These are phyloP conservation scores for Ogataea glucozyma DNA, from an alignment of 805 yeast genomes.

Conservation along the genomic window DNA sequence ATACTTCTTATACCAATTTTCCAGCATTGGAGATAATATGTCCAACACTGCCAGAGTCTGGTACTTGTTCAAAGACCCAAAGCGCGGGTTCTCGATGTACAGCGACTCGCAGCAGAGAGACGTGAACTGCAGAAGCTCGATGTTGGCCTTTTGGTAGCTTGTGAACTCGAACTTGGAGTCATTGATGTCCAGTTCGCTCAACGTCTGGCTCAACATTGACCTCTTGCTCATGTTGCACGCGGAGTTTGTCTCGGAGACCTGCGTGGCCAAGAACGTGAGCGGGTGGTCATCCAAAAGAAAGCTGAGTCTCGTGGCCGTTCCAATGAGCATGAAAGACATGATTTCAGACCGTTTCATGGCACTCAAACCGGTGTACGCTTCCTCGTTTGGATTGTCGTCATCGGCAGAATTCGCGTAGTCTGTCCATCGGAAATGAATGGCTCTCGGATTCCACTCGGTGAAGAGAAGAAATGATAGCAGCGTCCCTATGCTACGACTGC, in stretches of 20 bases:
- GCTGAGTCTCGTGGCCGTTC: slow-evolving; percentile 81
- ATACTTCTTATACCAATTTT: slow-evolving; percentile 74
- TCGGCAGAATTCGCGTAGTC: slow-evolving; percentile 75
- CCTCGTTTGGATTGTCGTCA: slow-evolving; percentile 39
- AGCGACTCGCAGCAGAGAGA: slow-evolving; percentile 82
- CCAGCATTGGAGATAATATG: slow-evolving; percentile 73
- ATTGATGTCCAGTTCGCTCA: slow-evolving; percentile 61
- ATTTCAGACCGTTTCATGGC: slow-evolving; percentile 86
- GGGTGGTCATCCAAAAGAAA: slow-evolving; percentile 76
- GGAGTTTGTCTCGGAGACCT: slow-evolving; percentile 77
- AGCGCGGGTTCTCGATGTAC: slow-evolving; percentile 63
- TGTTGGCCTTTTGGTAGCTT: slow-evolving; percentile 66
- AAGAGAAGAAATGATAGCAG: slow-evolving; percentile 79
- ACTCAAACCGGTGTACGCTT: slow-evolving; percentile 69
- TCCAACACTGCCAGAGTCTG: slow-evolving; percentile 72
- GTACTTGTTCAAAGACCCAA: slow-evolving; percentile 51
- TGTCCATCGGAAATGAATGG: slow-evolving; percentile 84
- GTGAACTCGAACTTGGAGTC: slow-evolving; percentile 52
- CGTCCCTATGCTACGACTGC: slow-evolving; percentile 84
- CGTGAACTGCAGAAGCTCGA: slow-evolving; percentile 76
- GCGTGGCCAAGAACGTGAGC: slow-evolving; percentile 78
- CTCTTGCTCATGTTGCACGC: slow-evolving; percentile 80
- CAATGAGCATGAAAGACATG: slow-evolving; percentile 93
- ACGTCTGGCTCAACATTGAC: slow-evolving; percentile 72
- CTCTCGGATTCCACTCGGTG: slow-evolving; percentile 96